Evolutionary conservation across 371 early-diverging fungal species (phyloP).

Genomic region (Haplosporangium sp.): DNA sequence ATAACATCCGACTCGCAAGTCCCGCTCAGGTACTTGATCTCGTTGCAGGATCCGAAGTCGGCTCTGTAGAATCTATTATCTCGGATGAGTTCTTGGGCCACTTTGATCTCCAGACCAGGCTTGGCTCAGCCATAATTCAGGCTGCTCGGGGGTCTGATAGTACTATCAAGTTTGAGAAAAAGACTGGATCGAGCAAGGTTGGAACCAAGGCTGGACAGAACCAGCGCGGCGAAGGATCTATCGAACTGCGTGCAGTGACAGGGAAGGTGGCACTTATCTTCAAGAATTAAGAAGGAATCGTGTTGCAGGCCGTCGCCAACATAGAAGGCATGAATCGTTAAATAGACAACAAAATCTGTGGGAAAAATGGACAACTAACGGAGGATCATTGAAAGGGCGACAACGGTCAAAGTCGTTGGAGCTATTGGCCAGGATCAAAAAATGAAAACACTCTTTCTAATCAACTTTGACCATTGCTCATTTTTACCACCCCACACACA

Average conservation of each 20-base stretch:
- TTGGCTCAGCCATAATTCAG: slow-evolving; percentile 14
- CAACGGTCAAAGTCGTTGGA: too few species aligned
- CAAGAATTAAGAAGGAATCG: neutral
- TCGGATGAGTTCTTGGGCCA: slow-evolving; percentile 39
- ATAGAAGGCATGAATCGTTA: too few species aligned
- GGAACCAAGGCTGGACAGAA: slow-evolving; percentile 13
- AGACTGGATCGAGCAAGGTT: neutral
- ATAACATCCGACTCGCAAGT: slow-evolving; percentile 5
- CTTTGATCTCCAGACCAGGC: slow-evolving; percentile 12
- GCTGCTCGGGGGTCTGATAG: slow-evolving; percentile 12
- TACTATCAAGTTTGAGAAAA: slow-evolving; percentile 16
- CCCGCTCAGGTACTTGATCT: slow-evolving; percentile 17
- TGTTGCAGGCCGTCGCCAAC: too few species aligned
- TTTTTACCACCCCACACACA: too few species aligned
- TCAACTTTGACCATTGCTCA: too few species aligned
- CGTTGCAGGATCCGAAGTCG: slow-evolving; percentile 4
- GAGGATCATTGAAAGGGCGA: too few species aligned
- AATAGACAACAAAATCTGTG: too few species aligned
- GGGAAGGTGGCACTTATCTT: slow-evolving; percentile 15
- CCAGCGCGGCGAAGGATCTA: neutral
- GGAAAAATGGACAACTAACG: too few species aligned
- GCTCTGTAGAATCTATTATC: slow-evolving; percentile 6
- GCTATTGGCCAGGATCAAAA: too few species aligned
- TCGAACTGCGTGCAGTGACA: slow-evolving; percentile 6
- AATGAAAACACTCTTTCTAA: too few species aligned